Base-by-base conservation (phyloP, 208 protist genomes). In the Balamuthia mandrillaris region DNA sequence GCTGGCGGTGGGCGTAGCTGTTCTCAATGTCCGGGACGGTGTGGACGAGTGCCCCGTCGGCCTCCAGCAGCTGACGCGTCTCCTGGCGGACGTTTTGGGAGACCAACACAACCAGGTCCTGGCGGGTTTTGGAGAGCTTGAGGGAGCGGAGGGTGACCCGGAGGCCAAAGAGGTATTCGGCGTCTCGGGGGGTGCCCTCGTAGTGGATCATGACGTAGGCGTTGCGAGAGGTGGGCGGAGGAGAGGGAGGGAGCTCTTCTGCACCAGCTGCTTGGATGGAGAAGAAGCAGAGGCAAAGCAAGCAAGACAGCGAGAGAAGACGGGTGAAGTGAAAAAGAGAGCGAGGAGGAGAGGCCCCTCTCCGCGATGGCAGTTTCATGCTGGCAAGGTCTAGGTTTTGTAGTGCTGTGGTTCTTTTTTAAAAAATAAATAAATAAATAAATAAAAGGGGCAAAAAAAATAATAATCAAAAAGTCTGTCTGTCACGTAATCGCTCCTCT, bases 171-270 rank as follows among this genome's bases (percentile, higher is more conserved):
- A 86, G 39, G 39, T 86, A 86, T 35, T 74, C 66, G 44, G 68
- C 88, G 54, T 90, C 88, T 9, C 87, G 86, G 9, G 42, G 35
- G 0, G 85, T 88, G 27, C 81, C 85, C 52, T 90, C 88, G 66
- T 90, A 90, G 66, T 90, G 86, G 49, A 89, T 89, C n/a, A 81
- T 89, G 9, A 78, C 78, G 10, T 81, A 87, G 16, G 88, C 88
- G 81, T 86, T 2, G 49, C 82, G 77, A n/a, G 31, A 47, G 1
- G 2, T 27, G 10, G 51, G 1, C 14, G 12, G 33, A 21, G 66
- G 16, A 52, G 66, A 12, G 14, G 66, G 9, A 21, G 41, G 35
- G n/a, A 54, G 18, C 18, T 41, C 14, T 21, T 41, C 31, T 74
- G 16, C 5, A 18, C 21, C 65, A 61, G 35, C 7, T 7, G n/a